Conservation (phyloP, 2,329 filamentous ascomycete species). For the Talaromyces sp. region DNA sequence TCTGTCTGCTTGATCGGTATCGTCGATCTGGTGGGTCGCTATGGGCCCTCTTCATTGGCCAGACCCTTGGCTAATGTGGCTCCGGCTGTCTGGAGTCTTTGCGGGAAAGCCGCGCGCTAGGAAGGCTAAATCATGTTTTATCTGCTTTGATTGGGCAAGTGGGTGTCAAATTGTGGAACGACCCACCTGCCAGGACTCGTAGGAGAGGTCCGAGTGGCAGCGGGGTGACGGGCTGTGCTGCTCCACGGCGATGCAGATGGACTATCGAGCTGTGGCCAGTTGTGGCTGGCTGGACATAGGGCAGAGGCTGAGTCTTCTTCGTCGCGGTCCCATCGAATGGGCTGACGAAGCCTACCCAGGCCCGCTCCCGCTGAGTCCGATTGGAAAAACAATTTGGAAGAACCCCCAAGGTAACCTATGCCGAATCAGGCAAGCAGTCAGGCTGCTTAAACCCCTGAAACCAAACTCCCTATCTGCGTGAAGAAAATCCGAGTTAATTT, state of each 20-base stretch:
- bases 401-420: neutral
- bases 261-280: neutral
- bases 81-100: conserved; percentile 3
- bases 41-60: neutral
- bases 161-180: neutral
- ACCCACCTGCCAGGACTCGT: neutral
- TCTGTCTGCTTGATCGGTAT: neutral
- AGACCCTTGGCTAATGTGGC: neutral
- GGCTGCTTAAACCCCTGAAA: neutral
- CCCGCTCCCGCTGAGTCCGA: neutral
- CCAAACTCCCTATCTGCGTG: neutral
- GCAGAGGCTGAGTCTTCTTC: neutral
- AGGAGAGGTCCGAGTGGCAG: neutral
- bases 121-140: neutral
- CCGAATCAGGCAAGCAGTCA: neutral
- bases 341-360: neutral
- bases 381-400: neutral
- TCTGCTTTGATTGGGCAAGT: neutral
- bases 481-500: neutral
- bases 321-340: neutral
- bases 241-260: neutral
- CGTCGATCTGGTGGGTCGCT: neutral
- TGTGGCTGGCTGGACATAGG: neutral
- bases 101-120: conserved; percentile 12
- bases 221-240: neutral